Evolutionary conservation across 805 yeast genomes (phyloP), one percentile per base, ranked within the genome.

Genomic region (Metschnikowia chrysomelidarum): DNA sequence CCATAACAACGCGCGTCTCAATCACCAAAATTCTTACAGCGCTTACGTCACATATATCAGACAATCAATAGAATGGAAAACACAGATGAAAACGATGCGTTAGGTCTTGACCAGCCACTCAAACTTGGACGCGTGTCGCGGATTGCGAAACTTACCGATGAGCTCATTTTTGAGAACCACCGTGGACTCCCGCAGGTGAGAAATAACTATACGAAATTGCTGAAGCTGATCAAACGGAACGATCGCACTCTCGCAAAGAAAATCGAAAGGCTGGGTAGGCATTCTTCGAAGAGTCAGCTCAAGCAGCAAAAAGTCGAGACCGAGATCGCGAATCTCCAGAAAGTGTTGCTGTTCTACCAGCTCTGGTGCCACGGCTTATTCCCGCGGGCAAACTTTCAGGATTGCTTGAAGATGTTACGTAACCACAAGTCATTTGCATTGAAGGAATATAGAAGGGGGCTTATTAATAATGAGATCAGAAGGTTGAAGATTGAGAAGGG

Each of bases 321-420:
- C 17, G 71, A 65, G 39, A 56, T 46, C 26, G 53, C 57, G 12
- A 67, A 67, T 37, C 44, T 67, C 30, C 47, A 60, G 2, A 50
- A 63, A 1, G 55, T 64, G 1, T 44, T 67, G 21, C 68, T 66
- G 47, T 67, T 65, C 47, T 67, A 67, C 49, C 71, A 67, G 43
- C 51, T 67, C 17, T 67, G 73, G 73, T 67, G 72, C 46, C 72
- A 67, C 37, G 64, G 69, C 7, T 46, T 56, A 20, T 41, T 47
- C 36, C 53, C 53, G 5, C 27, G 40, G 16, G 53, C 53, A 12
- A 49, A 30, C 14, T 49, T 49, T 24, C 14, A 30, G 14, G 53
- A 49, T 28, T 49, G 53, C 27, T 30, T 45, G 19, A 40, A 32
- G 20, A 38, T 49, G 42, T 30, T 49, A 9, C 39, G 53, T 4